Base-by-base conservation (phyloP, 2,329 filamentous ascomycete species). In the Botryotinia convoluta region DNA sequence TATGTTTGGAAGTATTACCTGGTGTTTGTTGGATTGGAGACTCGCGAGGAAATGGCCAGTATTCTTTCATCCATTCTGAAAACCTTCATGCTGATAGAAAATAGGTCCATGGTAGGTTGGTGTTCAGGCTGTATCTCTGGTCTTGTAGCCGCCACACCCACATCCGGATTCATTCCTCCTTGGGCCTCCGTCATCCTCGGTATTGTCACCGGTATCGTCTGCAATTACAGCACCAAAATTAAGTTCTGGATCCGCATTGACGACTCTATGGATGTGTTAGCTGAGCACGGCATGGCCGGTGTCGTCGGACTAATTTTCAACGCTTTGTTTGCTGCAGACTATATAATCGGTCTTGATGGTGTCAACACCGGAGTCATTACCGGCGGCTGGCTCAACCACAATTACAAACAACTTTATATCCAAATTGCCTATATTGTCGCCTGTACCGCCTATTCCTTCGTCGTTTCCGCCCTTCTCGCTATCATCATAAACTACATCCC, bases 1-100 rank as follows among this genome's bases (percentile, higher is more conserved):
- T 82, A 94, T 94, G 86, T 97, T 98, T 80, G 95, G 90, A 59
- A 92, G 94, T 77, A 93, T 96, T 83, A 93, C 94, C 71, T 99
- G 96, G 96, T 94, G 95, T 79, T 84, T 98, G 65, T 93, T 98
- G 79, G 96, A 99, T 88, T 98, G 91, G 89, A 92, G 96, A 75
- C 90, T 98, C 74, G 79, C 79, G 42, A 77, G 77, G 72, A 79
- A 80, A 71, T 77, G 77, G 77, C 77, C 72, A 61, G 54, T 42
- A 57, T 45, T 26, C 7, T 14, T 59, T 2, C 22, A 18, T 20
- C 94, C 42, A n/a, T 26, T 32, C 20, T 18, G 18, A 35, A 29
- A 42, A 12, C 10, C 9, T 14, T 18, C 7, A 39, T 16, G 42
- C 42, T 72, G 35, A 72, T 44, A 42, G 6, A 51, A 32, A 60